phyloP scores from a whole-genome alignment of 208 protist species.

The Tritrichomonas musculus region DNA sequence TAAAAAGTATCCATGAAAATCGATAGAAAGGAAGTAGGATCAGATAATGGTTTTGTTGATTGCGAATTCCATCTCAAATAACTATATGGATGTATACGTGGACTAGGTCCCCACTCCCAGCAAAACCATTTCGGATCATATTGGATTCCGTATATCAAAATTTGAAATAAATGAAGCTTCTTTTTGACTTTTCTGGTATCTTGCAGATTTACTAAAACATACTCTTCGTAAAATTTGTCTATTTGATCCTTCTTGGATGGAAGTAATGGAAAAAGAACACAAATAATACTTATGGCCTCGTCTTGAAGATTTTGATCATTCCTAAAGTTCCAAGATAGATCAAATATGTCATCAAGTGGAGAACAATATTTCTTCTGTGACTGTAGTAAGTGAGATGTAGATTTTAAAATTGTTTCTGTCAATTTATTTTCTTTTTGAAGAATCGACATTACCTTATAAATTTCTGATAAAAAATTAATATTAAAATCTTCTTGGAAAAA shows the following conservation, averaged over 20 bases:
- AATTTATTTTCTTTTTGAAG: not conserved
- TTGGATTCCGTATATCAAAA: not conserved
- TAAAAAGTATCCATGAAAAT: slow-evolving; percentile 16
- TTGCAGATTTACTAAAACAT: not conserved
- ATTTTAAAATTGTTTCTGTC: not conserved
- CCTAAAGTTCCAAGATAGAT: not conserved
- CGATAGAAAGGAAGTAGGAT: not conserved
- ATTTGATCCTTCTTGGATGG: not conserved
- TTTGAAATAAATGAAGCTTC: not conserved
- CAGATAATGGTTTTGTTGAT: not conserved
- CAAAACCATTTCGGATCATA: not conserved
- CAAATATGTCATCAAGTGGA: not conserved
- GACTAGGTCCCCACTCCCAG: not conserved
- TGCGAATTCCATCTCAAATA: not conserved
- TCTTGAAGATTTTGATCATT: not conserved
- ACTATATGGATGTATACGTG: not conserved
- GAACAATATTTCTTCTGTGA: not conserved
- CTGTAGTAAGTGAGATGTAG: not conserved
- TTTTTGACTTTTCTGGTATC: not conserved
- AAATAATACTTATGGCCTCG: not conserved
- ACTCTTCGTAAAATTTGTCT: not conserved
- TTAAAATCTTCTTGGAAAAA: not conserved
- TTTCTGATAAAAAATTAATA: not conserved
- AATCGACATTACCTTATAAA: not conserved
- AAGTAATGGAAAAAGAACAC: not conserved